Evolutionary conservation across 2,329 filamentous ascomycete genomes (phyloP).

Genomic region (Triangularia setosa): DNA sequence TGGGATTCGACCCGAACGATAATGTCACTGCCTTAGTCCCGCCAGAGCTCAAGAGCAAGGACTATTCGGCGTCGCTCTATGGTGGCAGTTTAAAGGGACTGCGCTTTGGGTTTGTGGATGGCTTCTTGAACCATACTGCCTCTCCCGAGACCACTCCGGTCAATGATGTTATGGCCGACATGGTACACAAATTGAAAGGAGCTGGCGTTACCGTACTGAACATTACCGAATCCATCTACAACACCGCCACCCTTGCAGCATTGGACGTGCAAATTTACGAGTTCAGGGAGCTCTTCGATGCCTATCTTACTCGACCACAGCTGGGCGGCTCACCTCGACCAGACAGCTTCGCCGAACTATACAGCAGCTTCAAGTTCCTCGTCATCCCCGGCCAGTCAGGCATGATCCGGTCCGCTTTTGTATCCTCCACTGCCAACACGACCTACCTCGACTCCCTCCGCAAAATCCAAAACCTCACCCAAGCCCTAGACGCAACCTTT

Average conservation of each 20-base stretch:
- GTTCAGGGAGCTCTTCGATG: conserved; percentile 51
- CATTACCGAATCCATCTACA: conserved; percentile 47
- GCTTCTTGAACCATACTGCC: conserved; percentile 53
- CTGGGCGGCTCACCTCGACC: conserved; percentile 39
- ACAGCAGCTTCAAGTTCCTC: conserved; percentile 49
- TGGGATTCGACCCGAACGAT: conserved; percentile 48
- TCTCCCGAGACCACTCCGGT: conserved; percentile 54
- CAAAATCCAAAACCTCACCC: conserved; percentile 50
- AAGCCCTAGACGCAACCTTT: conserved; percentile 42
- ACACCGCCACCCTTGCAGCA: conserved; percentile 45
- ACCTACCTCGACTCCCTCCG: conserved; percentile 46
- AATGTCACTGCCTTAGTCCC: conserved; percentile 48
- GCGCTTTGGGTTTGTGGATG: conserved; percentile 38
- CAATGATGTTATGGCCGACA: conserved; percentile 47
- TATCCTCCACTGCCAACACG: conserved; percentile 44
- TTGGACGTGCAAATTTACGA: conserved; percentile 61
- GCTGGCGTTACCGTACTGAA: conserved; percentile 49
- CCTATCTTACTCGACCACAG: conserved; percentile 48
- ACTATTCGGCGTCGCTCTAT: conserved; percentile 43
- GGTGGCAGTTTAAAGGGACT: conserved; percentile 27
- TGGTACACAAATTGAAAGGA: conserved; percentile 41
- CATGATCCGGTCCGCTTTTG: conserved; percentile 47
- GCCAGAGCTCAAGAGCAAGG: conserved; percentile 34
- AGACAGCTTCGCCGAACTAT: conserved; percentile 45
- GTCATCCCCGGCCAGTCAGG: conserved; percentile 56